Conservation (phyloP, 2,329 filamentous ascomycete genomes). For the Colletotrichum liaoningense region DNA sequence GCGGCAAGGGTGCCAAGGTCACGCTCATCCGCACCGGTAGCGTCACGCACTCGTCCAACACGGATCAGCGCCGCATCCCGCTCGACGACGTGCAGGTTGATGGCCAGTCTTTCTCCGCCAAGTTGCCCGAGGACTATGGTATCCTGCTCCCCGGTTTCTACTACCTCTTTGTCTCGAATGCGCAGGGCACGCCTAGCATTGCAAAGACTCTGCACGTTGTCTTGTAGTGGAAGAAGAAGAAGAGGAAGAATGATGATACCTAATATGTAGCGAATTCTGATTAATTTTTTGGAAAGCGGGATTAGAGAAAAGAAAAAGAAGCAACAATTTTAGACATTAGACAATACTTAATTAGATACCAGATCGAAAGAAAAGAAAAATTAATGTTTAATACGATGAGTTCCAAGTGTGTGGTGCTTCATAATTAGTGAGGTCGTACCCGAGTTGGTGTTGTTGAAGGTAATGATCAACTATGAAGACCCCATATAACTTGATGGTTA, state of each 20-base stretch:
- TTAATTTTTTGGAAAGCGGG: neutral
- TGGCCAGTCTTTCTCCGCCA: slow-evolving; percentile 50
- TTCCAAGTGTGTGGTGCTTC: neutral
- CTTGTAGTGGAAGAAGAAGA: slow-evolving; percentile 15
- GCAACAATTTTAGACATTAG: neutral
- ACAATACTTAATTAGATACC: neutral
- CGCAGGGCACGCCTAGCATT: slow-evolving; percentile 57
- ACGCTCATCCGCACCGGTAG: slow-evolving; percentile 61
- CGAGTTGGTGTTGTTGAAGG: neutral
- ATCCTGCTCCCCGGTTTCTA: slow-evolving; percentile 64
- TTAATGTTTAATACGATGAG: neutral
- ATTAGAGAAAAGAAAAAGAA: neutral
- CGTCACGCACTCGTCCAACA: slow-evolving; percentile 67
- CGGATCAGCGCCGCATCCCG: slow-evolving; percentile 66
- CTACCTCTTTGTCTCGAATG: slow-evolving; percentile 63
- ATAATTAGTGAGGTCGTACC: neutral
- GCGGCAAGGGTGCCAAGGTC: slow-evolving; percentile 44
- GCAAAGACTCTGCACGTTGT: slow-evolving; percentile 52
- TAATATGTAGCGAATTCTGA: neutral
- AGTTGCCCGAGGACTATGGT: slow-evolving; percentile 59
- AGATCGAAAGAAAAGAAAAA: neutral
- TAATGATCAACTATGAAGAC: neutral
- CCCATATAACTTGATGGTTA: neutral
- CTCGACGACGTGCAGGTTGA: slow-evolving; percentile 44
- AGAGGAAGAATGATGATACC: neutral